Conservation (phyloP, 176 grass and related monocot genomes). For the Carex myosuroides region DNA sequence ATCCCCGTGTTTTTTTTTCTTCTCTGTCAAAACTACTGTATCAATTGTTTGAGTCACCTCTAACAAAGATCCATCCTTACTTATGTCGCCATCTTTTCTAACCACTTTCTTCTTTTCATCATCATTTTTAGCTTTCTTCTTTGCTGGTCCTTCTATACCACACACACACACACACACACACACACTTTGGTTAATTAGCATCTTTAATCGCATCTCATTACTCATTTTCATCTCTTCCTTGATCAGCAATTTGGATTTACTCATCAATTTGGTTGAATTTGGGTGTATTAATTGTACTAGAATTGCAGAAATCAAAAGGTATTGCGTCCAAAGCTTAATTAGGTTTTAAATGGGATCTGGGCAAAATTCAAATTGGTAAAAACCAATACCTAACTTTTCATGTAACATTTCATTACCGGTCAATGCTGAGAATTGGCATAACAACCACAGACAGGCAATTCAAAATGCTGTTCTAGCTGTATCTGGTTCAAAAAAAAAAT, state of each 20-base stretch:
- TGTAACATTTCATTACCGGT: not conserved
- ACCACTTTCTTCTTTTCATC: no score
- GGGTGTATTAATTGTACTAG: no score
- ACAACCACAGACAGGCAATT: not conserved
- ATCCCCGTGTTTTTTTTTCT: not conserved
- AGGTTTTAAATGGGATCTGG: no score
- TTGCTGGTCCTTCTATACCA: not conserved
- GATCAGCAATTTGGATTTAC: not conserved
- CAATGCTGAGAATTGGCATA: not conserved
- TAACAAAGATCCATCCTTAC: no score
- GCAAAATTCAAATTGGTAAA: no score
- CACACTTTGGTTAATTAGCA: not conserved
- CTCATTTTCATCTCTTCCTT: not conserved
- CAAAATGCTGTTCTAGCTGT: not conserved
- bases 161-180: not conserved
- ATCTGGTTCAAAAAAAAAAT: no score
- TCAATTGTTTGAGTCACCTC: not conserved
- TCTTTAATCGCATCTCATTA: not conserved
- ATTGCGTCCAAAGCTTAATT: no score
- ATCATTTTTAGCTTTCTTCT: no score
- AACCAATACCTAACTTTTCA: not conserved
- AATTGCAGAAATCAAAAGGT: no score
- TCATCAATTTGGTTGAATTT: not conserved
- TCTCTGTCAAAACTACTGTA: not conserved
- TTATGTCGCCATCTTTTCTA: no score